phyloP scores from a whole-genome alignment of 176 grass and related monocot genomes.

The Themeda triandra region DNA sequence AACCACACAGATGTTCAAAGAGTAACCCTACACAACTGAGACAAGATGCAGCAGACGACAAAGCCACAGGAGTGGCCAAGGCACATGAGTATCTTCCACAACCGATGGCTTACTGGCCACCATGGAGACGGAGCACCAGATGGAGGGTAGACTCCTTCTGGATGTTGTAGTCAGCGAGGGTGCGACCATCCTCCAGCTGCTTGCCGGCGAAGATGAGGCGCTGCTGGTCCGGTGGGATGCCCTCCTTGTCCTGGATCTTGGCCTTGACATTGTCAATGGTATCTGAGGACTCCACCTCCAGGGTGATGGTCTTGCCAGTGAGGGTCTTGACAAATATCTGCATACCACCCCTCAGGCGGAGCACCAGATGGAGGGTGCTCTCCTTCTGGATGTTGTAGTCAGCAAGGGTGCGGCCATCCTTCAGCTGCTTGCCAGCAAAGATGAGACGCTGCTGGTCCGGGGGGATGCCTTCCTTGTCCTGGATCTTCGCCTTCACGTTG shows the following conservation, averaged over 20 bases:
- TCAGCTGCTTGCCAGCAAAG: conserved; percentile 56
- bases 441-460: conserved; percentile 63
- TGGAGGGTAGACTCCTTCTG: conserved; percentile 70
- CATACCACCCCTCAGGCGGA: conserved; percentile 48
- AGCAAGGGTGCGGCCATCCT: conserved; percentile 51
- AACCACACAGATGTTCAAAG: too few relatives aligned
- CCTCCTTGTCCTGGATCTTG: conserved; percentile 48
- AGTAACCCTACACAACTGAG: too few relatives aligned
- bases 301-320: conserved; percentile 63
- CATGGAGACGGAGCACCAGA: conserved; percentile 35
- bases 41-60: too few relatives aligned
- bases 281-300: too few relatives aligned
- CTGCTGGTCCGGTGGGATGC: conserved; percentile 59
- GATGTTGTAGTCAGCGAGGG: conserved; percentile 58
- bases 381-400: conserved; percentile 86
- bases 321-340: conserved; percentile 72
- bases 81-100: too few relatives aligned
- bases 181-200: conserved; percentile 67
- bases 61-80: too few relatives aligned
- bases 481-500: conserved; percentile 62
- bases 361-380: conserved; percentile 59
- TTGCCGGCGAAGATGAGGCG: conserved; percentile 55
- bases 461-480: conserved; percentile 72
- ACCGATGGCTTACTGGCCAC: too few relatives aligned
- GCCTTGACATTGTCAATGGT: too few relatives aligned